A percentile compares a stretch with the other conserved stretches of the same genome.
phyloP scores from a whole-genome alignment of 225 moss, liverwort and hornwort genomes.

The Sphagnum contortum region DNA sequence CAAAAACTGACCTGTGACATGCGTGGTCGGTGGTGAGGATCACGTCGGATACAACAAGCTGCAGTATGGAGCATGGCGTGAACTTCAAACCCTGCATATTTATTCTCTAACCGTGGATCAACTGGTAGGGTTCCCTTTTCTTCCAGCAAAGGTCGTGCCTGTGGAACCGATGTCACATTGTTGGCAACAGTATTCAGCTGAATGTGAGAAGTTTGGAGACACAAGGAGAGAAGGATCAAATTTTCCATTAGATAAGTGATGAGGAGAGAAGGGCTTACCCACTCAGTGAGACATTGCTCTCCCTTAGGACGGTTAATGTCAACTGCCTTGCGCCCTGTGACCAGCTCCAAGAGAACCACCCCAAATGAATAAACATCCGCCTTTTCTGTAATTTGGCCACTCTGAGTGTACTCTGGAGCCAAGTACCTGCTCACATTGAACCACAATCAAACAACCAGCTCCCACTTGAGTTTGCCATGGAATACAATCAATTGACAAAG shows the following conservation, averaged over 20 bases:
- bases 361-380: conserved; percentile 80
- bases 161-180: background rate
- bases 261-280: conserved; percentile 24
- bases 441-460: background rate
- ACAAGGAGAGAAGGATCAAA: background rate
- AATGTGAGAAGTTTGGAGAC: background rate
- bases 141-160: conserved; percentile 50
- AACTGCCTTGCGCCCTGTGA: conserved; percentile 69
- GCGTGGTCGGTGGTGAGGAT: conserved; percentile 46
- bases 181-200: background rate
- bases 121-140: conserved; percentile 30
- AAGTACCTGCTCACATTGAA: conserved; percentile 19
- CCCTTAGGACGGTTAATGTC: conserved; percentile 38
- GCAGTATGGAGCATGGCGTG: conserved; percentile 66
- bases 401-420: conserved; percentile 74
- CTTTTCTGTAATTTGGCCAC: conserved; percentile 70
- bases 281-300: conserved; percentile 51
- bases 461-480: background rate
- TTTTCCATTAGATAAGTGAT: no score
- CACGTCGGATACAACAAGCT: conserved; percentile 36
- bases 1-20: conserved; percentile 43
- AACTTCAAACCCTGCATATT: conserved; percentile 44
- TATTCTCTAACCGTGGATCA: conserved; percentile 35
- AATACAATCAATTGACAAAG: background rate
- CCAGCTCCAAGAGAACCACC: conserved; percentile 68